These are phyloP conservation scores for Globisporangium echinulatum DNA, from an alignment of 352 stramenopile genomes.

Conservation along the genomic window DNA sequence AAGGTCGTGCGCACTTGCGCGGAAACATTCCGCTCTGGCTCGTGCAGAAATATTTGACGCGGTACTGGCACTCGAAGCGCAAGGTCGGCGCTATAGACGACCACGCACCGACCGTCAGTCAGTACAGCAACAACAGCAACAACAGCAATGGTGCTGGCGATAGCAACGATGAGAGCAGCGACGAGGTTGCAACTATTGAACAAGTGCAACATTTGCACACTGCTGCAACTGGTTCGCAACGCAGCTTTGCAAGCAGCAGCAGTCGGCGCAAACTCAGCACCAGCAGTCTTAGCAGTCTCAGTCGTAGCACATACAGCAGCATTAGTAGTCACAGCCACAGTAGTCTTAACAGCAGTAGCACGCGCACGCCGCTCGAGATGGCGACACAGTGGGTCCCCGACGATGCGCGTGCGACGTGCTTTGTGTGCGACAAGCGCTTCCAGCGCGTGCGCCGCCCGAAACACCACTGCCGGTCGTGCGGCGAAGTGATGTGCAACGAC, in stretches of 20 bases:
- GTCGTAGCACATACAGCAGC: background rate
- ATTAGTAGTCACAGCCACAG: background rate
- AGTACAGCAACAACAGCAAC: background rate
- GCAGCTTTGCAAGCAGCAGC: no score
- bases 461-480: conserved; percentile 69
- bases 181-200: no score
- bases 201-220: no score
- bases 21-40: conserved; percentile 50
- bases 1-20: conserved; percentile 53
- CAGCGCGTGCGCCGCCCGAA: conserved; percentile 47
- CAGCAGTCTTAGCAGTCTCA: background rate
- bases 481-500: conserved; percentile 53
- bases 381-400: conserved; percentile 57
- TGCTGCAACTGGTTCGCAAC: no score
- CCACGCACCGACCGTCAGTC: no score
- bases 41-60: conserved; percentile 55
- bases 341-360: background rate
- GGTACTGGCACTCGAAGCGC: conserved; percentile 41
- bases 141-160: background rate
- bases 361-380: conserved; percentile 39
- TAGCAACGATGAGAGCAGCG: no score
- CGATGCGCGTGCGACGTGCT: conserved; percentile 39
- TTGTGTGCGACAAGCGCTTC: conserved; percentile 59
- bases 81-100: no score
- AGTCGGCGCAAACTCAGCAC: background rate